Base-by-base conservation (phyloP, 2,329 filamentous ascomycete species). In the Ophiostoma sp. region DNA sequence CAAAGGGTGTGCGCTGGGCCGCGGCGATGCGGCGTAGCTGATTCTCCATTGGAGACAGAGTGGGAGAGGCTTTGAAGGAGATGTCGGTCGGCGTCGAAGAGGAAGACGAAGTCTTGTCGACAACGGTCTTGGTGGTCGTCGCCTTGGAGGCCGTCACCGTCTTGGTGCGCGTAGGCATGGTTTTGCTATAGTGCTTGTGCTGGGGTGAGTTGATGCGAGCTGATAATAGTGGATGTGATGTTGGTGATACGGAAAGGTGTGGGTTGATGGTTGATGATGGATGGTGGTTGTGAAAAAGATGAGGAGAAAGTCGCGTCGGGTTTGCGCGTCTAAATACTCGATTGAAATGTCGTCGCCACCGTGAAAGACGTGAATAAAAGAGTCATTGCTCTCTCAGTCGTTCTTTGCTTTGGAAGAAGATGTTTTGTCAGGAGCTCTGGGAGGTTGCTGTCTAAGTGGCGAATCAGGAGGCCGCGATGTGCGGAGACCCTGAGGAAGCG, bases 1-100 rank as follows among this genome's bases (percentile, higher is more conserved):
- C 88, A 78, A 89, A 90, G 6, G 84, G 77, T 0, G 88, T 89
- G 75, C 84, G 74, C 42, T 39, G 82, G 25, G 83, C 84, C 19
- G 79, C 75, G 8, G 82, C 82, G 76, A 88, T 88, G 76, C 82
- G 84, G 36, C 78, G 76, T 2, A 87, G 83, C 74, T 85, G 83
- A 0, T 79, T 72, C 12, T 79, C 78, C 82, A 83, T 84, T 52
- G 80, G 63, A 3, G 73, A 72, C 12, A 69, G 31, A 6, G 55
- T 2, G 2, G 50, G 7, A 1, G 68, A 42, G 2, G 70, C 11
- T 0, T 12, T 2, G 9, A 45, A n/a, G 31, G 55, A 63, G 9
- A 33, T 28, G 55, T 42, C 55, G 55, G 36, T 31, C n/a, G 55
- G 25, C 11, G 68, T 28, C 15, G 48, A 48, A 7, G 69, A 31